A percentile compares a stretch with the other conserved stretches of the same genome.
Evolutionary conservation across 2,329 filamentous ascomycete genomes (phyloP).

Genomic region (Cladosporium sp.): DNA sequence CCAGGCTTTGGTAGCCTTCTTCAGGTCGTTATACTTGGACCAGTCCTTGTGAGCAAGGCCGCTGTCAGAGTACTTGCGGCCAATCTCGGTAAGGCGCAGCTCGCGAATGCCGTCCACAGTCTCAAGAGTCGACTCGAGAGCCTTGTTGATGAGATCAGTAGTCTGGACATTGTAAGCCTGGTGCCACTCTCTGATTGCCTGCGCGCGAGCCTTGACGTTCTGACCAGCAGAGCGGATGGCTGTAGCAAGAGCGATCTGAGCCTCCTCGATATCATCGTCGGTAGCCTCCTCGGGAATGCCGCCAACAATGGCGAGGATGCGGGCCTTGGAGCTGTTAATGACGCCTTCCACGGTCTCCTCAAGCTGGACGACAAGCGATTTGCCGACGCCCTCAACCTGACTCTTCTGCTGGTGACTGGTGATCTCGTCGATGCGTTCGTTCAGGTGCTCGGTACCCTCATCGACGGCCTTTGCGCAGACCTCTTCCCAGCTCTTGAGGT

Average conservation of each 20-base stretch:
- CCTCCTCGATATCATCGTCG: slow-evolving; percentile 52
- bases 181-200: slow-evolving; percentile 75
- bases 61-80: slow-evolving; percentile 93
- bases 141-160: slow-evolving; percentile 65
- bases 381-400: slow-evolving; percentile 66
- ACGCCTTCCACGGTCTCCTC: slow-evolving; percentile 66
- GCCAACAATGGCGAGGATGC: slow-evolving; percentile 59
- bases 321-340: slow-evolving; percentile 64
- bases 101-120: slow-evolving; percentile 81
- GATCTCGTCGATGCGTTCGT: slow-evolving; percentile 66
- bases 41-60: slow-evolving; percentile 96
- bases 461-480: slow-evolving; percentile 85
- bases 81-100: slow-evolving; percentile 84
- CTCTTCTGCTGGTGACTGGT: slow-evolving; percentile 68
- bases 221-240: slow-evolving; percentile 68
- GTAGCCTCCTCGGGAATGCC: slow-evolving; percentile 60
- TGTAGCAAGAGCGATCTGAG: slow-evolving; percentile 53
- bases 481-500: slow-evolving; percentile 81
- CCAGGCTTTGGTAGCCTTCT: slow-evolving; percentile 80
- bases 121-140: slow-evolving; percentile 76
- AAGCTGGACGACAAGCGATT: slow-evolving; percentile 66
- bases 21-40: slow-evolving; percentile 89
- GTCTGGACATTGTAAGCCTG: slow-evolving; percentile 70
- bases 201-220: slow-evolving; percentile 73
- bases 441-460: slow-evolving; percentile 72